Conservation (phyloP, 2,329 filamentous ascomycete genomes). For the Diaporthe citri region DNA sequence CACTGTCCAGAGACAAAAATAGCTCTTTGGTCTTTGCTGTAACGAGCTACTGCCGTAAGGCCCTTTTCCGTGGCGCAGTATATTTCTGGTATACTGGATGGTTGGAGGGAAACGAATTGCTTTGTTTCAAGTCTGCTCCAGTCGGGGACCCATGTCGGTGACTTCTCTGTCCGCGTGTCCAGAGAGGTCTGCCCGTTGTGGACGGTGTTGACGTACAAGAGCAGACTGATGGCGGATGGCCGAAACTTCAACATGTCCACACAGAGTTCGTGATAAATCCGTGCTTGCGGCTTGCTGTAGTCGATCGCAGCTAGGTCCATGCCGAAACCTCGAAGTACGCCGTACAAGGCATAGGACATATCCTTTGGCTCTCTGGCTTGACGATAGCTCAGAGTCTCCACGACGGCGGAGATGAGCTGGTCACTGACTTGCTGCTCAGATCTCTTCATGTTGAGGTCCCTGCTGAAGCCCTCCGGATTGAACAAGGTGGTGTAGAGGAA, state of each 20-base stretch:
- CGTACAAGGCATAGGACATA: neutral
- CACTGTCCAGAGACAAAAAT: neutral
- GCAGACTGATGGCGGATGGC: neutral
- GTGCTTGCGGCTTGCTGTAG: neutral
- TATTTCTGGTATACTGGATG: neutral
- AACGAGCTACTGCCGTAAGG: no score
- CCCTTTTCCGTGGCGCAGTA: neutral
- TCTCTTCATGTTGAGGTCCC: neutral
- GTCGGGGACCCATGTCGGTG: neutral
- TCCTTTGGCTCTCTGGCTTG: neutral
- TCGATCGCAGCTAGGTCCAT: neutral
- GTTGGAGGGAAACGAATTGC: neutral
- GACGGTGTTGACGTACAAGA: neutral
- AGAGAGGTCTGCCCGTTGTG: neutral
- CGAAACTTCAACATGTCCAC: neutral
- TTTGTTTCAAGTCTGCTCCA: neutral
- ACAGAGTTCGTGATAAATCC: neutral
- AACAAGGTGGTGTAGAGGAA: neutral
- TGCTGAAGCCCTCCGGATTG: neutral
- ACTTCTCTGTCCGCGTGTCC: neutral
- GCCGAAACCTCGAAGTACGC: neutral
- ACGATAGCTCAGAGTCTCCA: conserved; percentile 3
- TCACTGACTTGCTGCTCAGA: neutral
- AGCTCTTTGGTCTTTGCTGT: neutral
- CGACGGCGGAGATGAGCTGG: neutral